phyloP scores from a whole-genome alignment of 2,329 filamentous ascomycete genomes.

The Stagonosporopsis tanaceti region DNA sequence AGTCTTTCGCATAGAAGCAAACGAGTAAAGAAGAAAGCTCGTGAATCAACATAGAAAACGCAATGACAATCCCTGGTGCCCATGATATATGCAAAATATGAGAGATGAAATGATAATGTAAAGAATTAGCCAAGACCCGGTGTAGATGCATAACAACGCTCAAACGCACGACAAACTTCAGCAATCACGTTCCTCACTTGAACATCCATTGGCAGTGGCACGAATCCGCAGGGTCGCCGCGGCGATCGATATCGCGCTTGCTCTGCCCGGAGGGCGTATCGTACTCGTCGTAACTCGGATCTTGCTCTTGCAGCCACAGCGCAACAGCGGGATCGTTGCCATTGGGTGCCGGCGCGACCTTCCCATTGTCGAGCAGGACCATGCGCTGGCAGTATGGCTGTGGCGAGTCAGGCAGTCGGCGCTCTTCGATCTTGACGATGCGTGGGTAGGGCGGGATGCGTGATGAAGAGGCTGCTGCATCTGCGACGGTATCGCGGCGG shows the following conservation, averaged over 20 bases:
- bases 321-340: slow-evolving; percentile 47
- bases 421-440: slow-evolving; percentile 71
- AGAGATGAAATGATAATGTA: background rate
- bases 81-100: slow-evolving; percentile 12
- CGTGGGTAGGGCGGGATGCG: slow-evolving; percentile 59
- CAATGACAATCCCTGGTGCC: slow-evolving; percentile 1
- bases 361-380: slow-evolving; percentile 63
- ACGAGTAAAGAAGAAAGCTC: background rate
- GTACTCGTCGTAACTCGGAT: slow-evolving; percentile 48
- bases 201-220: slow-evolving; percentile 53
- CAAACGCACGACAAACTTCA: slow-evolving; percentile 20
- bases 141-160: slow-evolving; percentile 22
- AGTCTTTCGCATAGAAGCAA: background rate
- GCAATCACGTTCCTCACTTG: slow-evolving; percentile 31
- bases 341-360: slow-evolving; percentile 49
- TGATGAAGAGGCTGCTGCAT: slow-evolving; percentile 27
- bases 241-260: slow-evolving; percentile 29
- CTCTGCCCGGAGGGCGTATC: slow-evolving; percentile 13
- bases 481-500: slow-evolving; percentile 26
- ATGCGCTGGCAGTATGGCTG: slow-evolving; percentile 72
- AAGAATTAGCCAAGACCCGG: background rate
- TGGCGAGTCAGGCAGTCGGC: slow-evolving; percentile 59
- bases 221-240: slow-evolving; percentile 39
- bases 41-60: slow-evolving; percentile 7
- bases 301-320: slow-evolving; percentile 52